Evolutionary conservation across 345 rosid species (phyloP).

Genomic region (Mercurialis annua): DNA sequence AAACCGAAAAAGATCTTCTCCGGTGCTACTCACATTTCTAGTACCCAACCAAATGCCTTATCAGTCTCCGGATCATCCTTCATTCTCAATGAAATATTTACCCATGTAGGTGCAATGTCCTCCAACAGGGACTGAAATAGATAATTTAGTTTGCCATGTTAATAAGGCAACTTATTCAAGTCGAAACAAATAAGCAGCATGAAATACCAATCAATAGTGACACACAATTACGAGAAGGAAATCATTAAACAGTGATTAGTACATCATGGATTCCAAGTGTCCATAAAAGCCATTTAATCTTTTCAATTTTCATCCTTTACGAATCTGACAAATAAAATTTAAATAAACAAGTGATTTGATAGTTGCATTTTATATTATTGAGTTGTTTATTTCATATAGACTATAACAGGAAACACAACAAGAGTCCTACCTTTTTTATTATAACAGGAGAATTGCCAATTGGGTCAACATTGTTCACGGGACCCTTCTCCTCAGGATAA

Average conservation of each 20-base stretch:
- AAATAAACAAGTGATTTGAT: not conserved
- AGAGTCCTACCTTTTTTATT: slow-evolving; percentile 50
- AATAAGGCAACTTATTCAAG: not conserved
- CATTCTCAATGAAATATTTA: slow-evolving; percentile 90
- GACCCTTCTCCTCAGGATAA: slow-evolving; percentile 69
- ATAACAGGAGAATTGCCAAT: slow-evolving; percentile 84
- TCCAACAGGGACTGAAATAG: slow-evolving; percentile 55
- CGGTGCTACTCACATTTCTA: slow-evolving; percentile 74
- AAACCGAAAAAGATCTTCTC: slow-evolving; percentile 9
- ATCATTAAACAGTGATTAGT: not conserved
- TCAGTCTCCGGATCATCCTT: slow-evolving; percentile 94
- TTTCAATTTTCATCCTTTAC: not conserved
- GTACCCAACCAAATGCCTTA: slow-evolving; percentile 95
- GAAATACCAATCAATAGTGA: not conserved
- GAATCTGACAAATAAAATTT: not conserved
- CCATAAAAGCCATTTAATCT: not conserved
- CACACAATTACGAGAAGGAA: not conserved
- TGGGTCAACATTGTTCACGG: slow-evolving; percentile 57
- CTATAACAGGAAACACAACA: not conserved
- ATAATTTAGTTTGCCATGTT: not conserved
- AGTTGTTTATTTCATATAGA: not conserved
- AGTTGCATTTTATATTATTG: slow-evolving; percentile 8
- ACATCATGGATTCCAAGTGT: not conserved
- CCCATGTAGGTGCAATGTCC: slow-evolving; percentile 97
- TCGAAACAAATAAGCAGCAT: not conserved